phyloP scores from a whole-genome alignment of 345 rosid species.

The Triadica sebifera region DNA sequence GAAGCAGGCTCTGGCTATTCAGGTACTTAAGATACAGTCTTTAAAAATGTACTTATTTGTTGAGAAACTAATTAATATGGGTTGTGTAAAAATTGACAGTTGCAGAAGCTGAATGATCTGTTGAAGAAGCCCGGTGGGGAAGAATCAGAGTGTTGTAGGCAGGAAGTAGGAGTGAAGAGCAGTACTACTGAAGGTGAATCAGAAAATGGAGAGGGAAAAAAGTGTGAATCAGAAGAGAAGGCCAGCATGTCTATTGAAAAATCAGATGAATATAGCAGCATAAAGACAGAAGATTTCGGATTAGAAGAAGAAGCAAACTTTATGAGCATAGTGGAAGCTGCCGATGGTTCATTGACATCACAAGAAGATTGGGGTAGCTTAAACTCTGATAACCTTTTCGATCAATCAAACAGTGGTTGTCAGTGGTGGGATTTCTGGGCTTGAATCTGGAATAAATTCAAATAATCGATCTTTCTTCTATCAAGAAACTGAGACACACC shows the following conservation, averaged over 20 bases:
- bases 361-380: slow-evolving; percentile 68
- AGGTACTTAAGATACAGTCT: slow-evolving; percentile 41
- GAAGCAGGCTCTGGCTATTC: slow-evolving; percentile 50
- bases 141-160: slow-evolving; percentile 32
- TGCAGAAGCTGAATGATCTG: slow-evolving; percentile 54
- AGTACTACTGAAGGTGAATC: slow-evolving; percentile 40
- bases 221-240: slow-evolving; percentile 37
- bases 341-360: slow-evolving; percentile 63
- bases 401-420: slow-evolving; percentile 45
- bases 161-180: slow-evolving; percentile 22
- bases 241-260: slow-evolving; percentile 31
- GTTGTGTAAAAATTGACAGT: slow-evolving; percentile 31
- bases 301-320: slow-evolving; percentile 55
- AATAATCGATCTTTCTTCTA: too few species aligned
- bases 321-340: slow-evolving; percentile 52
- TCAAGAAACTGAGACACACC: too few species aligned
- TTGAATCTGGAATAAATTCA: slow-evolving; percentile 18
- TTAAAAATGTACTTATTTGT: too few species aligned
- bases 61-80: not conserved
- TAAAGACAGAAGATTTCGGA: slow-evolving; percentile 59
- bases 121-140: slow-evolving; percentile 27
- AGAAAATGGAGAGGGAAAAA: slow-evolving; percentile 35
- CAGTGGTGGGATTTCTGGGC: slow-evolving; percentile 88
- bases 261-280: slow-evolving; percentile 42
- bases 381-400: slow-evolving; percentile 52